Evolutionary conservation across 768 basidiomycete species (phyloP).

Genomic region (Arthromyces matolae): DNA sequence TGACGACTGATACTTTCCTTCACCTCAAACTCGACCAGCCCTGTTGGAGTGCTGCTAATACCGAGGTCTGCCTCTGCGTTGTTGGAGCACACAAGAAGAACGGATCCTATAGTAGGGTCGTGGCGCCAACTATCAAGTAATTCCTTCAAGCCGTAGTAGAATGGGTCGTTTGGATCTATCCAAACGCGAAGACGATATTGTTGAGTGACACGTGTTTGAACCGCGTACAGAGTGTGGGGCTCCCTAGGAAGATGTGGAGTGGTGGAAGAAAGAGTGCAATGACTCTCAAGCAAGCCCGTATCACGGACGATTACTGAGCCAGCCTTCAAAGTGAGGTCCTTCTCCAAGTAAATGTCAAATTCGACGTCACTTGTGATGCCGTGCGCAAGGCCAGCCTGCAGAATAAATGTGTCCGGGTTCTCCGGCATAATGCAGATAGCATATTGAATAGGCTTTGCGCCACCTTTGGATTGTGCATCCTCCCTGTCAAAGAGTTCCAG

Average conservation of each 20-base stretch:
- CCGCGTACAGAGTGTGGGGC: neutral
- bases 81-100: no score
- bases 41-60: no score
- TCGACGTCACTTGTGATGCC: neutral
- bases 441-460: neutral
- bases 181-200: neutral
- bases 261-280: neutral
- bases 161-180: neutral
- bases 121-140: no score
- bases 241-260: neutral
- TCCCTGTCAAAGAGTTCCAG: neutral
- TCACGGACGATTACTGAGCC: neutral
- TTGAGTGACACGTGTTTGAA: neutral
- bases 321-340: neutral
- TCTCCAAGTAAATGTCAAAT: neutral
- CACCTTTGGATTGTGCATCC: neutral
- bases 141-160: no score
- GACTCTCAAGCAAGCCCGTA: neutral
- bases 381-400: neutral
- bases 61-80: no score
- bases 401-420: neutral
- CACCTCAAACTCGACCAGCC: no score
- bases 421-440: neutral
- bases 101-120: no score
- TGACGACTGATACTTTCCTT: no score